A percentile compares a stretch with the other conserved stretches of the same genome.
These are phyloP conservation scores for Aristolochia contorta DNA, from an alignment of 164 flowering plant species.

Conservation along the genomic window DNA sequence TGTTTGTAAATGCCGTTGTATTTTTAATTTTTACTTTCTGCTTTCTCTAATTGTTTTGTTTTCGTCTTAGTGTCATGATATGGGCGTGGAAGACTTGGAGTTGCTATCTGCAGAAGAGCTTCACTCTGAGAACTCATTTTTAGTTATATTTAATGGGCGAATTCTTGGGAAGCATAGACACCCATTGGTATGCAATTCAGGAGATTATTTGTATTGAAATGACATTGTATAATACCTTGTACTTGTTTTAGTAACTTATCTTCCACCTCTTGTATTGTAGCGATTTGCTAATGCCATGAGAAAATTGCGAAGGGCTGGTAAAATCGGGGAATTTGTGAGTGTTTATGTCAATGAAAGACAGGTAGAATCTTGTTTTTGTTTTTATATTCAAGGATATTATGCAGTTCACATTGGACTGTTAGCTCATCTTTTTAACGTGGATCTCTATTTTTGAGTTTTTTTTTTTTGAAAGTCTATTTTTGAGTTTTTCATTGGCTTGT, in stretches of 20 bases:
- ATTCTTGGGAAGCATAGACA: constrained; percentile 87
- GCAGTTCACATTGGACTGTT: too few relatives aligned
- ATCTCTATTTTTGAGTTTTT: too few relatives aligned
- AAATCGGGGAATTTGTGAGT: constrained; percentile 88
- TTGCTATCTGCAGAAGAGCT: constrained; percentile 81
- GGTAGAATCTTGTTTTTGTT: constrained; percentile 25
- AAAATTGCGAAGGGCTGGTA: constrained; percentile 79
- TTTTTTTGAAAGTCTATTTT: too few relatives aligned
- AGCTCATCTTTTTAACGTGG: too few relatives aligned
- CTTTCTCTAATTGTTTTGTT: background rate
- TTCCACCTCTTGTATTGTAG: constrained; percentile 19
- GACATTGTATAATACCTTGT: too few relatives aligned
- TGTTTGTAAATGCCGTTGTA: background rate
- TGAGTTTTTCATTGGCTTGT: too few relatives aligned
- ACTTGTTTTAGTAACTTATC: too few relatives aligned
- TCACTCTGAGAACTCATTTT: constrained; percentile 63
- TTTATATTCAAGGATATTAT: too few relatives aligned
- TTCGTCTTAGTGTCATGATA: constrained; percentile 44
- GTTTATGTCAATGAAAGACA: constrained; percentile 83
- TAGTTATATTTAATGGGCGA: constrained; percentile 79
- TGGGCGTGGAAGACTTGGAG: constrained; percentile 84
- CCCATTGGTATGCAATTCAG: constrained; percentile 50
- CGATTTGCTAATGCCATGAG: constrained; percentile 64
- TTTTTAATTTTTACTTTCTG: background rate
- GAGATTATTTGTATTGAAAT: too few relatives aligned